A percentile compares a stretch with the other conserved stretches of the same genome.
These are phyloP conservation scores for Picea sitchensis DNA, from an alignment of 75 land plant genomes.

Conservation along the genomic window DNA sequence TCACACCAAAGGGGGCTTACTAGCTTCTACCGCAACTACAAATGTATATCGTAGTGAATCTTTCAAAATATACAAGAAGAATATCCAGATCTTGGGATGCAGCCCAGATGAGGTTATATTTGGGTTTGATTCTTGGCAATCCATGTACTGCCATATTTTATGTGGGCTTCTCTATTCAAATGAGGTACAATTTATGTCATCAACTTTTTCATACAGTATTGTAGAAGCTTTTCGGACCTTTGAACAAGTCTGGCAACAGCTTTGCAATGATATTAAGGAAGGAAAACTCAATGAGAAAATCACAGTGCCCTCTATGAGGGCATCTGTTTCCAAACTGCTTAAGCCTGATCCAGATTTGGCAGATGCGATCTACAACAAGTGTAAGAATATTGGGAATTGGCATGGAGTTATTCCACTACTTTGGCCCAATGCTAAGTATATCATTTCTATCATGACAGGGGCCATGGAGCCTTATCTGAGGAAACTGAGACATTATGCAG, in stretches of 20 bases:
- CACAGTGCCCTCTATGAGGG: constrained; percentile 24
- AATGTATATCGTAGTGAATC: constrained; percentile 34
- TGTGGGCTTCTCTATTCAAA: constrained; percentile 35
- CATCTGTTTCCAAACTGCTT: constrained; percentile 27
- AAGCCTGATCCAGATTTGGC: constrained; percentile 41
- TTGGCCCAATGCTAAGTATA: constrained; percentile 66
- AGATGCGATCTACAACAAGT: constrained; percentile 14
- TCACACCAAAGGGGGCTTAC: constrained; percentile 31
- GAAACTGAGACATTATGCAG: constrained; percentile 59
- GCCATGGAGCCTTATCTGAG: constrained; percentile 55
- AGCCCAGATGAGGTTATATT: constrained; percentile 64
- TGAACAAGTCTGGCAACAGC: constrained; percentile 48
- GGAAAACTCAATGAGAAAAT: constrained; percentile 36
- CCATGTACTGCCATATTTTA: constrained; percentile 67
- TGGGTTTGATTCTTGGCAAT: constrained; percentile 35
- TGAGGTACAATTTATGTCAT: constrained; percentile 43
- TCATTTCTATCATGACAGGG: constrained; percentile 59
- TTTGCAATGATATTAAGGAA: constrained; percentile 35
- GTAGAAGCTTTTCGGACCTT: constrained; percentile 52
- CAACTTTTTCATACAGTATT: constrained; percentile 60
- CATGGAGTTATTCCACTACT: constrained; percentile 38
- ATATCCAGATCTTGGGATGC: constrained; percentile 31
- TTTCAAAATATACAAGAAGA: constrained; percentile 28
- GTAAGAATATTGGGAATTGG: constrained; percentile 39
- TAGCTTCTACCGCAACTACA: constrained; percentile 44